Percentiles rank a stretch among this genome's conserved stretches.
Conservation (phyloP, 495 filamentous ascomycete species). For the Podospora bellae-mahoneyi region DNA sequence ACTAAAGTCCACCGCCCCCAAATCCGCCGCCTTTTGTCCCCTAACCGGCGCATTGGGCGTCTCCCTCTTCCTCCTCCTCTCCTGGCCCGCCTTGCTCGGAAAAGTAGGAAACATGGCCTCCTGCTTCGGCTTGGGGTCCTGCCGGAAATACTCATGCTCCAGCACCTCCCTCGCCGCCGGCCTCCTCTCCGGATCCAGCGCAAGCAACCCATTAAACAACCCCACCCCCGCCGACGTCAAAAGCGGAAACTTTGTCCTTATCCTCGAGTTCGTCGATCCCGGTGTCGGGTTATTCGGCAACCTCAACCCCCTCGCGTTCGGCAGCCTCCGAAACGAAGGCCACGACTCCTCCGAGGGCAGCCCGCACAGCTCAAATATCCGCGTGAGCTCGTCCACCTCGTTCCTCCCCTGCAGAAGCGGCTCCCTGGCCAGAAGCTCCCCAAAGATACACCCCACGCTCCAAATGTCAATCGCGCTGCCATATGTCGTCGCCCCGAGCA, state of each 20-base stretch:
- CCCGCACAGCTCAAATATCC: constrained; percentile 86
- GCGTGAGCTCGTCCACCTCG: constrained; percentile 75
- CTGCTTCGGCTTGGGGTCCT: constrained; percentile 83
- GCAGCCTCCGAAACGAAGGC: constrained; percentile 83
- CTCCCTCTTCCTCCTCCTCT: constrained; percentile 66
- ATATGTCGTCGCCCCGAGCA: constrained; percentile 79
- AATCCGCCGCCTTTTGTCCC: constrained; percentile 66
- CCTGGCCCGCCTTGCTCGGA: constrained; percentile 90
- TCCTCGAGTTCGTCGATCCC: constrained; percentile 34
- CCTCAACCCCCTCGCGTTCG: constrained; percentile 83
- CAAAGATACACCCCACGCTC: constrained; percentile 96
- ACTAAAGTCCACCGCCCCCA: constrained; percentile 70
- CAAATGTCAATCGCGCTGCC: constrained; percentile 82
- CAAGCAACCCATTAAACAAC: constrained; percentile 66
- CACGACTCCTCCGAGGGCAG: constrained; percentile 83
- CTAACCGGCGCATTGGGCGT: constrained; percentile 86
- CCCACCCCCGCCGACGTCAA: constrained; percentile 70
- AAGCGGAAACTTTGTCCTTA: constrained; percentile 75
- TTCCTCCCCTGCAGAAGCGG: constrained; percentile 88
- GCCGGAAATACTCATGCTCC: constrained; percentile 76
- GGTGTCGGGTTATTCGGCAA: constrained; percentile 51
- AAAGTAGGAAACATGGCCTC: constrained; percentile 89
- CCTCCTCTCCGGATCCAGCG: constrained; percentile 68
- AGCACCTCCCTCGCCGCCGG: constrained; percentile 58
- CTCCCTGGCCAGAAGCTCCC: constrained; percentile 79